Conservation (phyloP, 2,329 filamentous ascomycete genomes). For the Aspergillus udagawae region DNA sequence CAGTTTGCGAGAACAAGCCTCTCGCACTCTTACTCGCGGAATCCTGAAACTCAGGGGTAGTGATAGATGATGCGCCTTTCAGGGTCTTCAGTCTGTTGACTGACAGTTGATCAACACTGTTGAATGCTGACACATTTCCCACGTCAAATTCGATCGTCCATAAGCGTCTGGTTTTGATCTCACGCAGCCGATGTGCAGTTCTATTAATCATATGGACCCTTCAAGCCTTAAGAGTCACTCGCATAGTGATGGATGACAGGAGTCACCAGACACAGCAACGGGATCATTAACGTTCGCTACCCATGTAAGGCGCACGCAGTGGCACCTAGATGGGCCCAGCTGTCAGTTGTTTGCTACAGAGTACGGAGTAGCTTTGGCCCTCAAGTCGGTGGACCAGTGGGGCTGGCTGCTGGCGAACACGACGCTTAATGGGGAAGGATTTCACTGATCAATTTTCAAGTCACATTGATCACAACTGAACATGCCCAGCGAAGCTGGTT, state of each 20-base stretch:
- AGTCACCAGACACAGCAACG: not conserved
- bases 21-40: not conserved
- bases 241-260: not conserved
- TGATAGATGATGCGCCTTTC: not conserved
- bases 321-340: not conserved
- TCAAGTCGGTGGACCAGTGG: not conserved
- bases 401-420: not conserved
- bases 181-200: too few species aligned
- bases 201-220: too few species aligned
- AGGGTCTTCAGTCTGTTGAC: not conserved
- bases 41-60: not conserved
- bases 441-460: not conserved
- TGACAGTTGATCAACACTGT: not conserved
- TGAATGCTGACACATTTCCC: not conserved
- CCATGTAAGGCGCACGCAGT: not conserved
- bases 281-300: not conserved
- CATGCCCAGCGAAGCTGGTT: not conserved
- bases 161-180: not conserved
- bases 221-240: too few species aligned
- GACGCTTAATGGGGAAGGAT: not conserved
- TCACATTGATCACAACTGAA: not conserved
- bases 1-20: not conserved
- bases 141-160: not conserved
- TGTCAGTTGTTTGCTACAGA: not conserved
- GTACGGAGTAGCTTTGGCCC: not conserved